These are phyloP conservation scores for Stentor coeruleus DNA, from an alignment of 73 alveolate genomes.

Conservation along the genomic window DNA sequence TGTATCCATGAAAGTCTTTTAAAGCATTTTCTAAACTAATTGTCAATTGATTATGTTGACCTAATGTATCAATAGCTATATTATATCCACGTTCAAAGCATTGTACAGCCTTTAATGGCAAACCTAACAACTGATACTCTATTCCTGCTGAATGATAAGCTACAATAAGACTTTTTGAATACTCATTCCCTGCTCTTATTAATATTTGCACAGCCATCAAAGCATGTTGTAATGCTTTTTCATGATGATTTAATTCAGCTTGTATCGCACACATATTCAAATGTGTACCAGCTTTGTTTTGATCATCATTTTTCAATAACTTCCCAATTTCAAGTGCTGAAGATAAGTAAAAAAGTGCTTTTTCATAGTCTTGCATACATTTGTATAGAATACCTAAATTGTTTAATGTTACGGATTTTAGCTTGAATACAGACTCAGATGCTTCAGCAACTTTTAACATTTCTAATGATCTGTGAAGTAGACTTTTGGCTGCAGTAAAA, in stretches of 20 bases:
- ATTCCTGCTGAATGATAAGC: slow-evolving; percentile 11
- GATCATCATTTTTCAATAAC: background rate
- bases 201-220: slow-evolving; percentile 50
- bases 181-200: background rate
- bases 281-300: slow-evolving; percentile 63
- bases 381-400: background rate
- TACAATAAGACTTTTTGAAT: background rate
- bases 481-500: background rate
- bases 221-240: slow-evolving; percentile 62
- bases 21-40: background rate
- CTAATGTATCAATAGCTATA: background rate
- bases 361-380: background rate
- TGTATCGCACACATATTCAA: slow-evolving; percentile 70
- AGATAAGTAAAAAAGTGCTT: background rate
- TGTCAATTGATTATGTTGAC: background rate
- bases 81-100: background rate
- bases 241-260: slow-evolving; percentile 57
- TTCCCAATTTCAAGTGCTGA: background rate
- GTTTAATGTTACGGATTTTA: slow-evolving; percentile 4
- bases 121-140: background rate
- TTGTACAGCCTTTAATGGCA: background rate
- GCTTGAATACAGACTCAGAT: background rate
- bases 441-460: background rate
- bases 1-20: background rate
- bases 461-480: background rate